phyloP scores from a whole-genome alignment of 345 rosid species.

The Noccaea caerulescens region DNA sequence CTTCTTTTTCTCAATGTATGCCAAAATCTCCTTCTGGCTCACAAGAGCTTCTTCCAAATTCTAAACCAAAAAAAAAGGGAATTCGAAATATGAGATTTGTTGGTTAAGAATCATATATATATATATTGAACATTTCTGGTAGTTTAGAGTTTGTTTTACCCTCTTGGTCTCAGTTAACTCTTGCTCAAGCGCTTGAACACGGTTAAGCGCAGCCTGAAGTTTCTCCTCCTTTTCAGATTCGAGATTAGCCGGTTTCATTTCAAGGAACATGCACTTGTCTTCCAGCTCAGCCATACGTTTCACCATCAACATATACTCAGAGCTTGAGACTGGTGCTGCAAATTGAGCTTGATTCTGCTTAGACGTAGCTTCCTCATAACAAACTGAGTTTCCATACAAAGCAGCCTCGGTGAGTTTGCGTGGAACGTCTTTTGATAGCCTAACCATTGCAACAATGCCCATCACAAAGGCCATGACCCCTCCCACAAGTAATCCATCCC shows the following conservation, averaged over 20 bases:
- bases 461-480: slow-evolving; percentile 67
- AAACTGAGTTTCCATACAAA: slow-evolving; percentile 54
- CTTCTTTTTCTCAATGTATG: slow-evolving; percentile 57
- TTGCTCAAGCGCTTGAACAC: slow-evolving; percentile 64
- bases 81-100: neutral
- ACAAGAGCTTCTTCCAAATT: slow-evolving; percentile 55
- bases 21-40: slow-evolving; percentile 55
- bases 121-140: neutral
- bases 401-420: slow-evolving; percentile 64
- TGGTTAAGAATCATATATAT: neutral
- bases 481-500: slow-evolving; percentile 47
- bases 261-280: slow-evolving; percentile 58
- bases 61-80: slow-evolving; percentile 41
- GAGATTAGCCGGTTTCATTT: slow-evolving; percentile 49
- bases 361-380: slow-evolving; percentile 41
- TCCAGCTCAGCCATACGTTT: slow-evolving; percentile 82
- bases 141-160: slow-evolving; percentile 48
- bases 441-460: slow-evolving; percentile 72
- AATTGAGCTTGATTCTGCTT: slow-evolving; percentile 43
- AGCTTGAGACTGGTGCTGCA: slow-evolving; percentile 52
- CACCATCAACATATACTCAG: slow-evolving; percentile 69
- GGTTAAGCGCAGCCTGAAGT: slow-evolving; percentile 68
- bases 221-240: slow-evolving; percentile 79
- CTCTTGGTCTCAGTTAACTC: slow-evolving; percentile 70
- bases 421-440: slow-evolving; percentile 67